Conservation (phyloP, 768 basidiomycete genomes). For the Mycena latifolia region DNA sequence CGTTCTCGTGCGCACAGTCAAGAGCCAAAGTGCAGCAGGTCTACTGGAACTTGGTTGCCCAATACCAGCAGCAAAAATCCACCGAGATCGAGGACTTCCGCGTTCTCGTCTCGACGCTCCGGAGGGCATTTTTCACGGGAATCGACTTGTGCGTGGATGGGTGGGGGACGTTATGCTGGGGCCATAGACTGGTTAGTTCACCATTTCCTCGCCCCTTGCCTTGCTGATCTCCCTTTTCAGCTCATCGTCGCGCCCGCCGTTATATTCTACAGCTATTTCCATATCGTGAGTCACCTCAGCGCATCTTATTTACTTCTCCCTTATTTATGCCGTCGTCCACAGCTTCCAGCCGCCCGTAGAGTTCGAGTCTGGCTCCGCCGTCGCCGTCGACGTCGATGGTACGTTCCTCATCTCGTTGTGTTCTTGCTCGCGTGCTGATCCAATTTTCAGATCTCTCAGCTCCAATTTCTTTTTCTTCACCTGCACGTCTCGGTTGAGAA, state of each 20-base stretch:
- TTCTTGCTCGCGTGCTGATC: not conserved
- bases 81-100: not conserved
- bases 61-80: not conserved
- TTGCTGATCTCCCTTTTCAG: not conserved
- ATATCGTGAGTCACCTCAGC: slow-evolving; percentile 2
- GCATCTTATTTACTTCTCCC: not conserved
- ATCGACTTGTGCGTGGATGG: not conserved
- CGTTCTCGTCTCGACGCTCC: not conserved
- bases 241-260: slow-evolving; percentile 11
- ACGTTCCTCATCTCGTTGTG: not conserved
- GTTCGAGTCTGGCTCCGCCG: not conserved
- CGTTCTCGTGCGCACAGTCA: not conserved
- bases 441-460: not conserved
- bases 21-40: not conserved
- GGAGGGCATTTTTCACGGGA: not conserved
- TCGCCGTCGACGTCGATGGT: not conserved
- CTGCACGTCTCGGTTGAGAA: slow-evolving; percentile 18
- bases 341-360: not conserved
- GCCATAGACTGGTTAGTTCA: not conserved
- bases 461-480: not conserved
- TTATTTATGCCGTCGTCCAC: not conserved
- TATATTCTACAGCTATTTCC: not conserved
- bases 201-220: not conserved
- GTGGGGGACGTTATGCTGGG: not conserved
- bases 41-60: not conserved